Percentiles rank a stretch among this genome's conserved stretches.
Evolutionary conservation across 73 alveolate species (phyloP).

Genomic region (Tetrahymena elliotti): DNA sequence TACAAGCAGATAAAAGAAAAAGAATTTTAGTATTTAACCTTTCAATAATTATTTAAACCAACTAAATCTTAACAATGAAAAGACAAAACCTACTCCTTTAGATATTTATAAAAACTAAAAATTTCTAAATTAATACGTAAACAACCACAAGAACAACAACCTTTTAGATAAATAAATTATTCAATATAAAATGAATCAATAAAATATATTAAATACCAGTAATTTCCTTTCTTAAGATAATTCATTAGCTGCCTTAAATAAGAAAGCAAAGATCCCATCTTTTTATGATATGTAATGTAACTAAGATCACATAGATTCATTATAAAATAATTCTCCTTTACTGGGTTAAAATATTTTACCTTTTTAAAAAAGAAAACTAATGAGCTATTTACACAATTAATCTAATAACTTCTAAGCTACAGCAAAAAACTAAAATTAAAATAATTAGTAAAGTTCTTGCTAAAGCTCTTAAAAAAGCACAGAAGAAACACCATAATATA

Average conservation of each 20-base stretch:
- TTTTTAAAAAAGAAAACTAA: background rate
- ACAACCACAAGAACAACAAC: background rate
- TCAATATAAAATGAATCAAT: background rate
- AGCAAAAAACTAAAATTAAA: background rate
- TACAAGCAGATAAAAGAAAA: background rate
- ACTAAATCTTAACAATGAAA: background rate
- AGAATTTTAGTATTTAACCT: background rate
- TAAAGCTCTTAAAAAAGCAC: background rate
- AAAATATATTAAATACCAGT: too few relatives aligned
- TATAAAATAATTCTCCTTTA: background rate
- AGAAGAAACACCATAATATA: background rate
- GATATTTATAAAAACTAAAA: background rate
- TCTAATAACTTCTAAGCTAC: background rate
- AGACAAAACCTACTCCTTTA: background rate
- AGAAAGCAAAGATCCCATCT: background rate
- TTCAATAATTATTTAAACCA: background rate
- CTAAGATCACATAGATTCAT: background rate
- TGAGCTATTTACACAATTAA: background rate
- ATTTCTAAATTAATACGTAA: background rate
- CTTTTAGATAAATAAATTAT: background rate
- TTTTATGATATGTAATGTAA: background rate
- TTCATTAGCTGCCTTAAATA: background rate
- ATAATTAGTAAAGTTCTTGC: background rate
- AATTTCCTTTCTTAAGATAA: background rate
- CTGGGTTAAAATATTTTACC: background rate